These are phyloP conservation scores for Leccinum subtestaceum DNA, from an alignment of 768 basidiomycete species.

Conservation along the genomic window DNA sequence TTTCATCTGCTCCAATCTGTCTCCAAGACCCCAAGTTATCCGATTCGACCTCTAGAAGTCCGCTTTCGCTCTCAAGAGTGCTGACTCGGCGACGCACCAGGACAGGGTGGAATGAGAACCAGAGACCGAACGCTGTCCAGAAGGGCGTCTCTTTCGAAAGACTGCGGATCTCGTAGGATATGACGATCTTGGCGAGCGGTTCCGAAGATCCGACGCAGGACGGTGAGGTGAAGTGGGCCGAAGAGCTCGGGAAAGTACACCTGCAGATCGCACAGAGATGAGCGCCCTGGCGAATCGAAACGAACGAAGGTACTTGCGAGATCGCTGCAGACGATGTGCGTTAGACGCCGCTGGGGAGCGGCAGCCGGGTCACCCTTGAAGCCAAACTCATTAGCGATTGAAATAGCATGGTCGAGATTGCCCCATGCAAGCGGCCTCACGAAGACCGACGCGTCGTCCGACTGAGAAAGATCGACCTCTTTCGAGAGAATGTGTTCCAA, in stretches of 20 bases:
- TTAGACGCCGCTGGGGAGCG: slow-evolving; percentile 27
- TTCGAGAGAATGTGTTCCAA: slow-evolving; percentile 39
- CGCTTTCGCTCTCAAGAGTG: too few relatives aligned
- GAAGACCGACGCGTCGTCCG: slow-evolving; percentile 2
- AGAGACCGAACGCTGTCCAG: slow-evolving; percentile 78
- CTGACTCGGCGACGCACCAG: slow-evolving; percentile 27
- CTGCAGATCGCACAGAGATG: slow-evolving; percentile 35
- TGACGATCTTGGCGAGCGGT: slow-evolving; percentile 41
- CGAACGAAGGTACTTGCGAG: slow-evolving; percentile 49
- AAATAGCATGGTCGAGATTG: slow-evolving; percentile 38
- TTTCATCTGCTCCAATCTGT: slow-evolving; percentile 42
- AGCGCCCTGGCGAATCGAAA: not conserved
- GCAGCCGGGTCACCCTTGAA: not conserved
- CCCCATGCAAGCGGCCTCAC: slow-evolving; percentile 77
- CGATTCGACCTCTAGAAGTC: not conserved
- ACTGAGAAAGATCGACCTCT: slow-evolving; percentile 17
- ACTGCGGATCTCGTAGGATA: slow-evolving; percentile 78
- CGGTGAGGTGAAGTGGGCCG: slow-evolving; percentile 64
- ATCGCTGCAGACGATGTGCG: slow-evolving; percentile 82
- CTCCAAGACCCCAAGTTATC: slow-evolving; percentile 30
- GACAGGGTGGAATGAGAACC: slow-evolving; percentile 66
- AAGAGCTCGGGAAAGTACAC: slow-evolving; percentile 85
- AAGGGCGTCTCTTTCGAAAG: slow-evolving; percentile 70
- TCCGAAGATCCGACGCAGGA: slow-evolving; percentile 31
- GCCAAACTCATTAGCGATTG: slow-evolving; percentile 40